Evolutionary conservation across 2,329 filamentous ascomycete genomes (phyloP).

Genomic region (Cryphonectria parasitica): DNA sequence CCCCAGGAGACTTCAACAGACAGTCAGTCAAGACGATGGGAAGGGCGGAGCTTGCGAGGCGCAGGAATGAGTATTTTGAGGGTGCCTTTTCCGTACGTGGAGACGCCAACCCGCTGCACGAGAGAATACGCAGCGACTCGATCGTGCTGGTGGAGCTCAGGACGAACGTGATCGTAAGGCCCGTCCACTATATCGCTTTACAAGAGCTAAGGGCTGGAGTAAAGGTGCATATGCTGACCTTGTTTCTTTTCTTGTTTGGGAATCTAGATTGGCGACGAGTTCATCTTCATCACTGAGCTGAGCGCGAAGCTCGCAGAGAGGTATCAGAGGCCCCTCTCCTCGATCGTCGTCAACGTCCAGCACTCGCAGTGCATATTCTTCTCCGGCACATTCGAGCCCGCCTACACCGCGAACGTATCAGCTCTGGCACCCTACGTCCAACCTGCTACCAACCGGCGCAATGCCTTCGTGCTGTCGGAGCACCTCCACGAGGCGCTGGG

Average conservation of each 20-base stretch:
- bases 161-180: slow-evolving; percentile 64
- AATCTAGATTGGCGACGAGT: slow-evolving; percentile 73
- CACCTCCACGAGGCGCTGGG: slow-evolving; percentile 73
- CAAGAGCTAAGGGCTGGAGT: no score
- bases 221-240: not conserved
- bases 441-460: slow-evolving; percentile 78
- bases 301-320: slow-evolving; percentile 73
- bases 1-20: slow-evolving; percentile 43
- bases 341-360: slow-evolving; percentile 75
- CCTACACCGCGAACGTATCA: slow-evolving; percentile 76
- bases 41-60: slow-evolving; percentile 40
- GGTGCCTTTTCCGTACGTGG: slow-evolving; percentile 43
- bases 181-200: not conserved
- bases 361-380: slow-evolving; percentile 77
- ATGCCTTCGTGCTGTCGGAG: slow-evolving; percentile 75
- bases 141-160: slow-evolving; percentile 67
- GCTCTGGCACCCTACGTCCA: slow-evolving; percentile 71
- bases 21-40: slow-evolving; percentile 38
- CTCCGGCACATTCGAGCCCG: slow-evolving; percentile 74
- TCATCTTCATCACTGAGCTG: slow-evolving; percentile 73
- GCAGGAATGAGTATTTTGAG: slow-evolving; percentile 52
- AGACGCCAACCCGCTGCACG: slow-evolving; percentile 43
- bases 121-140: slow-evolving; percentile 57
- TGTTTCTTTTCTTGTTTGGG: not conserved
- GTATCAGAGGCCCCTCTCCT: slow-evolving; percentile 74